Percentiles rank a stretch among this genome's conserved stretches.
phyloP scores from a whole-genome alignment of 306 rosid species.

The Quercus bicolor region DNA sequence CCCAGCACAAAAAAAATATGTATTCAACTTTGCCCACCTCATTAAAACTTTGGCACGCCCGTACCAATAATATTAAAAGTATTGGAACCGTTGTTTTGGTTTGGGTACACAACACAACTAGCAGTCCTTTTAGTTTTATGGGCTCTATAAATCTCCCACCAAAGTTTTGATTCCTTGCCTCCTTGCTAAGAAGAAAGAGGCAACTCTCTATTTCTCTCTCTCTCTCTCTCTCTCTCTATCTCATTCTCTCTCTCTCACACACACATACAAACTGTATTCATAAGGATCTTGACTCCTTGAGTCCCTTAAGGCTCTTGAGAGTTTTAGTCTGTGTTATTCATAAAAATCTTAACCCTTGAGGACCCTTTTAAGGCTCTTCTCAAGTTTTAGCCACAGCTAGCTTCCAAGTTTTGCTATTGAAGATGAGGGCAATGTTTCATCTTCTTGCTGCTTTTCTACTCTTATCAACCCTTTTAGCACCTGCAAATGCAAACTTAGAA shows the following conservation, averaged over 20 bases:
- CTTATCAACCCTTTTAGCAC: conserved; percentile 22
- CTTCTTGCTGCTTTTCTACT: conserved; percentile 32
- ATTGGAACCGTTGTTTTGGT: neutral
- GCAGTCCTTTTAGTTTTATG: conserved; percentile 34
- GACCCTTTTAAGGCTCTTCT: conserved; percentile 2
- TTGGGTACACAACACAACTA: neutral
- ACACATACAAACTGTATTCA: neutral
- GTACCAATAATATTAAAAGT: neutral
- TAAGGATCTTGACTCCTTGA: neutral
- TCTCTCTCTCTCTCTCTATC: conserved; percentile 1
- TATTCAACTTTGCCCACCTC: neutral
- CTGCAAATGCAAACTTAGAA: conserved; percentile 59
- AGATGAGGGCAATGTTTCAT: conserved; percentile 31
- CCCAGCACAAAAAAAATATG: too few species aligned
- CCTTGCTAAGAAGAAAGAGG: conserved; percentile 25
- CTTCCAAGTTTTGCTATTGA: conserved; percentile 32
- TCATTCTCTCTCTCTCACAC: neutral
- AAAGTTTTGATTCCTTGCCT: conserved; percentile 40
- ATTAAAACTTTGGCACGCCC: neutral
- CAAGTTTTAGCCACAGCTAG: conserved; percentile 11
- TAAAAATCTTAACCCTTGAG: neutral
- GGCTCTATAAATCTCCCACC: conserved; percentile 51
- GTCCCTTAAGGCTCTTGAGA: conserved; percentile 10
- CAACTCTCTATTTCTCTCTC: neutral
- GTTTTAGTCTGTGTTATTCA: neutral